Conservation (phyloP, 345 rosid genomes). For the Linum usitatissimum region DNA sequence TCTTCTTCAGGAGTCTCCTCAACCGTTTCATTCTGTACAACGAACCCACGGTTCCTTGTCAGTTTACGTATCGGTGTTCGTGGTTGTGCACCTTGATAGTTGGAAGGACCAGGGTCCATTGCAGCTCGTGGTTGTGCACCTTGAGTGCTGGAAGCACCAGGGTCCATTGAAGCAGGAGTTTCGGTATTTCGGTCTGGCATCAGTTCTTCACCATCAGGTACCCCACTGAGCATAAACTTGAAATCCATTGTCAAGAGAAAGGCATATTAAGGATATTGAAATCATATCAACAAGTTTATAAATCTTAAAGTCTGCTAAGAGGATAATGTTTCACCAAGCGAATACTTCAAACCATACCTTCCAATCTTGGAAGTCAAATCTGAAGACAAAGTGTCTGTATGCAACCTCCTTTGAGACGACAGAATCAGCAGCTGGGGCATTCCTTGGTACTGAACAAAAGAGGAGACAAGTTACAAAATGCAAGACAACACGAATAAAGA, state of each 20-base stretch:
- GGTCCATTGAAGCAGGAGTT: conserved; percentile 7
- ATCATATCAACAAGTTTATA: background rate
- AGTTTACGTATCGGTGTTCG: conserved; percentile 77
- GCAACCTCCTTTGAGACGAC: conserved; percentile 49
- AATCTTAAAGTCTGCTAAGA: too few relatives aligned
- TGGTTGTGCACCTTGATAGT: conserved; percentile 22
- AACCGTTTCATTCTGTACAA: conserved; percentile 56
- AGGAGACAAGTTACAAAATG: background rate
- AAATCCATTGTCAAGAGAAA: conserved; percentile 1
- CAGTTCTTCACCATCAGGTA: conserved; percentile 57
- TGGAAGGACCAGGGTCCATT: conserved; percentile 19
- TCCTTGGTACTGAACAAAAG: conserved; percentile 51
- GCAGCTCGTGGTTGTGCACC: background rate
- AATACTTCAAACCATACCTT: too few relatives aligned
- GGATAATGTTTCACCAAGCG: too few relatives aligned
- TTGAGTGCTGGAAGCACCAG: background rate
- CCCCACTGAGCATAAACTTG: conserved; percentile 45
- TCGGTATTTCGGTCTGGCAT: conserved; percentile 50
- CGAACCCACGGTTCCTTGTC: conserved; percentile 65
- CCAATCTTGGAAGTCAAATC: conserved; percentile 87
- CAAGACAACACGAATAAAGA: background rate
- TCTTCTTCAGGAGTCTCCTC: conserved; percentile 20
- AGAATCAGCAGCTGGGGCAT: conserved; percentile 56
- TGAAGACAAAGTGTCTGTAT: conserved; percentile 74
- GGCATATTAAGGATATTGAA: background rate